Percentiles rank a stretch among this genome's conserved stretches.
These are phyloP conservation scores for Yamadazyma scolyti DNA, from an alignment of 805 yeast species.

Conservation along the genomic window DNA sequence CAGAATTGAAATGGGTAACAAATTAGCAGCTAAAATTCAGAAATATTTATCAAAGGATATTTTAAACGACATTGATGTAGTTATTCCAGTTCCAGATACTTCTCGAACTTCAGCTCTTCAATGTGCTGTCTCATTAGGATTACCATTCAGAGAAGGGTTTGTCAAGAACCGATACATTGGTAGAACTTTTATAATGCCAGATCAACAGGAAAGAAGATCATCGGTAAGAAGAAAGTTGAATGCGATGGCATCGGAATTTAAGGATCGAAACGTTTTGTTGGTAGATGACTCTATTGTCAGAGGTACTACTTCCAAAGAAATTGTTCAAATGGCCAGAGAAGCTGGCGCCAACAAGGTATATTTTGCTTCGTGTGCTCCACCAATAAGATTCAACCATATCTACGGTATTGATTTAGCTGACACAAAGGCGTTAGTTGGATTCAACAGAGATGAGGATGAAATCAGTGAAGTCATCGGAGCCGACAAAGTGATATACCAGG, in stretches of 20 bases:
- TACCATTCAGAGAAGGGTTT: conserved; percentile 95
- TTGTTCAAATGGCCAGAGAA: conserved; percentile 96
- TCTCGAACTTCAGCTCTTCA: conserved; percentile 94
- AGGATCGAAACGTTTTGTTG: conserved; percentile 75
- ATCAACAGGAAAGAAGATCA: conserved; percentile 89
- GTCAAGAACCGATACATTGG: conserved; percentile 97
- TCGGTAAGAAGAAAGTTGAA: conserved; percentile 92
- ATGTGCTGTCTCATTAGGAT: conserved; percentile 73
- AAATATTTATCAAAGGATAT: conserved; percentile 17
- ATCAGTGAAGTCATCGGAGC: conserved; percentile 81
- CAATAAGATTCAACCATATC: conserved; percentile 93
- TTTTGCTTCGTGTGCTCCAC: conserved; percentile 97
- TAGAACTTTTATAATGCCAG: conserved; percentile 97
- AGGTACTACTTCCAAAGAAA: conserved; percentile 96
- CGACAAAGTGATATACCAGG: conserved; percentile 86
- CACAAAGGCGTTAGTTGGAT: conserved; percentile 89
- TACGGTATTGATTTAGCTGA: conserved; percentile 98
- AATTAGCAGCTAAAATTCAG: conserved; percentile 70
- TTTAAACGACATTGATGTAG: conserved; percentile 72
- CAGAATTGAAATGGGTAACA: conserved; percentile 89
- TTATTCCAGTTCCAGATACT: conserved; percentile 97
- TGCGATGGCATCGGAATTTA: conserved; percentile 93
- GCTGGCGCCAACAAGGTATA: conserved; percentile 96
- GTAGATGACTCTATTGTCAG: conserved; percentile 98
- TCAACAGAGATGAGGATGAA: conserved; percentile 66